Evolutionary conservation across 2,329 filamentous ascomycete species (phyloP).

Genomic region (Microdochium nivale): DNA sequence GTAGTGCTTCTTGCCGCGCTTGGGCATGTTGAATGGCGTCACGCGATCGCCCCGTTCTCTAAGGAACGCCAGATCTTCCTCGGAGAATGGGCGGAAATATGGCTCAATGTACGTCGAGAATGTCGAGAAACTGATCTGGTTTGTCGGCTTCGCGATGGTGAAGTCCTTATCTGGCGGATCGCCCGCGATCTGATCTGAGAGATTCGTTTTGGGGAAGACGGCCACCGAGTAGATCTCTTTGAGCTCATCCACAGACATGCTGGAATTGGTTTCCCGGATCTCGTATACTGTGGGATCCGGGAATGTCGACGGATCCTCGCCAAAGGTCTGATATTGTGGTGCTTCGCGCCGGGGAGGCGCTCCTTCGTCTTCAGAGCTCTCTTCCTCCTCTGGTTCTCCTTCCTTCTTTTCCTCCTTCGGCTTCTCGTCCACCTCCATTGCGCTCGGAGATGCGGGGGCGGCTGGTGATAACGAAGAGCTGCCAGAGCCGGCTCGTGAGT

Average conservation of each 20-base stretch:
- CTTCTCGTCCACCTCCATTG: constrained; percentile 53
- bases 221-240: constrained; percentile 84
- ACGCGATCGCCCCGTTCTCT: constrained; percentile 82
- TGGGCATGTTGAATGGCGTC: constrained; percentile 77
- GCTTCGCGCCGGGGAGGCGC: constrained; percentile 53
- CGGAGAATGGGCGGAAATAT: constrained; percentile 79
- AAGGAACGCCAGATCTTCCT: constrained; percentile 90
- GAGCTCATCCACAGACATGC: constrained; percentile 77
- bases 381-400: constrained; percentile 35
- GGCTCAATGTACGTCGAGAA: constrained; percentile 91
- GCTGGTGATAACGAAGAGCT: constrained; percentile 54
- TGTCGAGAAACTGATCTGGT: constrained; percentile 88
- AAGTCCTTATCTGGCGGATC: constrained; percentile 92
- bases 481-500: constrained; percentile 43
- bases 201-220: constrained; percentile 70
- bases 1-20: constrained; percentile 77
- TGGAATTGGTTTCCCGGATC: constrained; percentile 65
- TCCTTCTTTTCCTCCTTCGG: constrained; percentile 27
- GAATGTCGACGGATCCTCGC: constrained; percentile 85
- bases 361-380: constrained; percentile 50
- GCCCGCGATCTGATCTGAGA: constrained; percentile 79
- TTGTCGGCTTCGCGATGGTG: constrained; percentile 84
- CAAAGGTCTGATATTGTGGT: constrained; percentile 81
- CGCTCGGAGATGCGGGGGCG: constrained; percentile 38
- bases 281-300: constrained; percentile 91